These are phyloP conservation scores for Spatholobus suberectus DNA, from an alignment of 306 rosid species.

Conservation along the genomic window DNA sequence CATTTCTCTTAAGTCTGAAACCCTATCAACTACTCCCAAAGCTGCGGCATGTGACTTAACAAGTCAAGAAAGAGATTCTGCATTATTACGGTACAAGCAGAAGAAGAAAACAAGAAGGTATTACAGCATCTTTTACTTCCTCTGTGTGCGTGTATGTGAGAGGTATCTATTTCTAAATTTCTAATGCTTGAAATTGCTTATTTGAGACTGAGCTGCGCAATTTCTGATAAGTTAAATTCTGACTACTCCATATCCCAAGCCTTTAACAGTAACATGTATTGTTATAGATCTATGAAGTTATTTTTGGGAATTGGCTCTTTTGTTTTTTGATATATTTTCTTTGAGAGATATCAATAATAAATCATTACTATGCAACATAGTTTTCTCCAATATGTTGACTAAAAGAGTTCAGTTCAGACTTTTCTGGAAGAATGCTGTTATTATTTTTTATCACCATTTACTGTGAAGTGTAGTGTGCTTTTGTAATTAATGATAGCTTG, in stretches of 20 bases:
- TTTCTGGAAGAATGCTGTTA: background rate
- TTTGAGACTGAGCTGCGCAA: background rate
- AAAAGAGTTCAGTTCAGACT: background rate
- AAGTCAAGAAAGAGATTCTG: conserved; percentile 79
- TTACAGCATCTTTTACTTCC: conserved; percentile 3
- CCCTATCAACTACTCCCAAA: conserved; percentile 48
- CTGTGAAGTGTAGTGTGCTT: conserved; percentile 1
- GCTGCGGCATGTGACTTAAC: conserved; percentile 58
- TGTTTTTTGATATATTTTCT: background rate
- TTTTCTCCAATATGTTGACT: background rate
- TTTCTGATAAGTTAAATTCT: background rate
- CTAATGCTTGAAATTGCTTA: background rate
- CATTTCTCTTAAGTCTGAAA: conserved; percentile 41
- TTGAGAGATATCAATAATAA: conserved; percentile 5
- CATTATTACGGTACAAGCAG: conserved; percentile 85
- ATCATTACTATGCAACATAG: background rate
- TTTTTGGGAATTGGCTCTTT: background rate
- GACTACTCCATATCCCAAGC: background rate
- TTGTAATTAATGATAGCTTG: conserved; percentile 7
- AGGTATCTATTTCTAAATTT: background rate
- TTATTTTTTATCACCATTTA: background rate
- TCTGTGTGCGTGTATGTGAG: background rate
- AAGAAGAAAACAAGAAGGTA: conserved; percentile 95
- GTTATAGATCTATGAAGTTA: background rate
- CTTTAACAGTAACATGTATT: background rate